phyloP scores from a whole-genome alignment of 441 rosid genomes.

The Arabidopsis hybrid region DNA sequence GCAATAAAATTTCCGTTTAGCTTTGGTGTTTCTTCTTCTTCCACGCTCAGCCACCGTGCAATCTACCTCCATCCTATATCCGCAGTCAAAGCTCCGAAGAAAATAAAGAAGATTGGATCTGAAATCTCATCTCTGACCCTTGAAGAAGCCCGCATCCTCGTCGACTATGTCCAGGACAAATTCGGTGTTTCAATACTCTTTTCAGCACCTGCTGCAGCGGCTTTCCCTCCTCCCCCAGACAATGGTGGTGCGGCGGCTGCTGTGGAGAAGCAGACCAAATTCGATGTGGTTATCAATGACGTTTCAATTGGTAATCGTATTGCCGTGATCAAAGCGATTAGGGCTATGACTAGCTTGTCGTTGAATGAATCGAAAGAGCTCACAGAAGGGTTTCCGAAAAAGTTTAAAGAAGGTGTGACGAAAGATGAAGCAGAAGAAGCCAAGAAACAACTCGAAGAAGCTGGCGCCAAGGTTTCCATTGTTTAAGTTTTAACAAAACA shows the following conservation, averaged over 20 bases:
- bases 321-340: conserved; percentile 72
- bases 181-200: conserved; percentile 80
- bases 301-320: conserved; percentile 69
- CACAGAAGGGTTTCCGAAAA: conserved; percentile 86
- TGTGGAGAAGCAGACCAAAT: conserved; percentile 74
- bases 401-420: conserved; percentile 68
- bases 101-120: conserved; percentile 71
- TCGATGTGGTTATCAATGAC: conserved; percentile 76
- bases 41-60: conserved; percentile 49
- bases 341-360: conserved; percentile 66
- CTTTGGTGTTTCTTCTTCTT: conserved; percentile 26
- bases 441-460: conserved; percentile 80
- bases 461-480: conserved; percentile 74
- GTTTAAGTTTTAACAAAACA: conserved; percentile 4
- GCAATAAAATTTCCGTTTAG: conserved; percentile 44
- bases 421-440: conserved; percentile 83
- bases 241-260: conserved; percentile 37
- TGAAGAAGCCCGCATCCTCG: conserved; percentile 72
- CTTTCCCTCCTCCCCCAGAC: conserved; percentile 47
- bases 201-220: conserved; percentile 61
- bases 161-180: conserved; percentile 82
- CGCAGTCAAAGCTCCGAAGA: conserved; percentile 71
- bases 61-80: conserved; percentile 53
- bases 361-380: conserved; percentile 84
- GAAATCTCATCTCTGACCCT: conserved; percentile 74